Base-by-base conservation (phyloP, 169 alveolate species). In the Plasmodium chabaudi region DNA sequence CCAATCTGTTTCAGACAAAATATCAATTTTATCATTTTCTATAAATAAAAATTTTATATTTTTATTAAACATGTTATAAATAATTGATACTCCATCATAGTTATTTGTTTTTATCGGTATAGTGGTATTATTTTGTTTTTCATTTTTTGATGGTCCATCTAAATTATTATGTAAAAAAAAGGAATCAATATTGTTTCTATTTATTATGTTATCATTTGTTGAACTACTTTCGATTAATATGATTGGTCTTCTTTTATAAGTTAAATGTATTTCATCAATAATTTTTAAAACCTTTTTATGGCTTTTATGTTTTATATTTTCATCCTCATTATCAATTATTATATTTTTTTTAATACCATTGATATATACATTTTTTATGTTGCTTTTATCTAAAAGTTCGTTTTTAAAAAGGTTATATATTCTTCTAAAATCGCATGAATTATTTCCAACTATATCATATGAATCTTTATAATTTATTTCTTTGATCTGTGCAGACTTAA, bases 1-100 rank as follows among this genome's bases (percentile, higher is more conserved):
- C 96, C 96, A 93, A 68, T 93, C 95, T n/a, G 87, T 57, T 27
- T 90, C 79, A 23, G 93, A 87, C 64, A 93, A 92, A 51, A 86
- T 82, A 19, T 91, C 39, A 39, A 91, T 90, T 64, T 93, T 87
- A 2, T 94, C 89, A 72, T 87, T 91, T 88, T 93, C 96, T 13
- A 93, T 87, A 47, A 93, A 93, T 19, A 93, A 67, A 55, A 93
- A 93, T 88, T 92, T 93, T 5, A 93, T 86, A 15, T 55, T 82
- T 77, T 91, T 91, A 27, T 92, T 92, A 56, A 89, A 77, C 67
- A 93, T 89, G 57, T 82, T 93, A 51, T 92, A 93, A 5, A 93
- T 91, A 10, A 93, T 87, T 53, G 93, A 93, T 51, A 92, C 72
- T 56, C 94, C 92, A 82, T 93, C 90, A 34, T 34, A 34, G 5